Evolutionary conservation across 1,139 yeast genomes (phyloP).

Genomic region (Eremothecium sinecaudum): DNA sequence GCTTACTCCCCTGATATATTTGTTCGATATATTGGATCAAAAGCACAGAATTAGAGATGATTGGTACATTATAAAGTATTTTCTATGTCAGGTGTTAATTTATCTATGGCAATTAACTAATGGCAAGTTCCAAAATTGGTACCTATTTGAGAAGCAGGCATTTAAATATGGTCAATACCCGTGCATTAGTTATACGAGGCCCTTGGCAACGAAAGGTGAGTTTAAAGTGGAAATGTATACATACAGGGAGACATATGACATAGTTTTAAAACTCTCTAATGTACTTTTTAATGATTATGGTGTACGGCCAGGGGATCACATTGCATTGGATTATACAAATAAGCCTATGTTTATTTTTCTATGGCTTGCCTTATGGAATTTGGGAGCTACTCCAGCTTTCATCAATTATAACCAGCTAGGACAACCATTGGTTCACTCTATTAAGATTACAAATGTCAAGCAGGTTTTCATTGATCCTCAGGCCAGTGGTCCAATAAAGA

Average conservation of each 20-base stretch:
- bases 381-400: constrained; percentile 86
- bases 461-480: constrained; percentile 71
- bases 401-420: constrained; percentile 73
- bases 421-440: constrained; percentile 69
- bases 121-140: constrained; percentile 58
- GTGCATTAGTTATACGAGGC: constrained; percentile 60
- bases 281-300: constrained; percentile 57
- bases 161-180: constrained; percentile 40
- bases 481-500: constrained; percentile 46
- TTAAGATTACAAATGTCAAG: constrained; percentile 55
- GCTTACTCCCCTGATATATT: constrained; percentile 5
- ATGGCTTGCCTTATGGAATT: constrained; percentile 84
- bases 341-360: constrained; percentile 70
- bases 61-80: constrained; percentile 38
- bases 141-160: constrained; percentile 48
- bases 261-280: constrained; percentile 55
- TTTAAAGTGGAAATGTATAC: constrained; percentile 58
- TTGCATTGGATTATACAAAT: constrained; percentile 72
- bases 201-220: constrained; percentile 38
- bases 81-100: constrained; percentile 36
- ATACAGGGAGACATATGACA: constrained; percentile 56
- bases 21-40: constrained; percentile 35
- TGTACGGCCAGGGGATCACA: constrained; percentile 55
- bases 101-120: constrained; percentile 37
- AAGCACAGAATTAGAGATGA: constrained; percentile 49